Conservation (phyloP, 1,139 yeast genomes). For the Pichiaceae sp. region DNA sequence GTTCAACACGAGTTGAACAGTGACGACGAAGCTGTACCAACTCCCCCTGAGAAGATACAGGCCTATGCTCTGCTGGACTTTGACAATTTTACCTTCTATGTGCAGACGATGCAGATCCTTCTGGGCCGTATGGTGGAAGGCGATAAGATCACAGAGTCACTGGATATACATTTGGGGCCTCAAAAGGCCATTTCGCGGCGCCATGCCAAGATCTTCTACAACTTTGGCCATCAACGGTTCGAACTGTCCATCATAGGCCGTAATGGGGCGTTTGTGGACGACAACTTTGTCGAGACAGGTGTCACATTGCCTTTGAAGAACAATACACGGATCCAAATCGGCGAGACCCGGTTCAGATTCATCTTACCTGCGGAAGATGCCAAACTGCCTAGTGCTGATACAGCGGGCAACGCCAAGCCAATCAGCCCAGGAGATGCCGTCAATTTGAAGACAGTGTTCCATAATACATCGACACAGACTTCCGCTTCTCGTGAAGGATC, state of each 20-base stretch:
- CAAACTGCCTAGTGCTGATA: conserved; percentile 9
- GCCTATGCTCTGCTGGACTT: conserved; percentile 95
- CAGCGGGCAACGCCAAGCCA: conserved; percentile 9
- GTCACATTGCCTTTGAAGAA: conserved; percentile 79
- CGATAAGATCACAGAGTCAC: conserved; percentile 45
- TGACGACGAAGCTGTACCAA: conserved; percentile 1
- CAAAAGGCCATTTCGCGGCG: conserved; percentile 87
- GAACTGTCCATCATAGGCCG: conserved; percentile 86
- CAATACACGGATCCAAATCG: conserved; percentile 83
- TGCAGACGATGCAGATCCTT: conserved; percentile 89
- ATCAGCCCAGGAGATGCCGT: conserved; percentile 49
- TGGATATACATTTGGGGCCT: conserved; percentile 86
- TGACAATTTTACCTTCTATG: conserved; percentile 87
- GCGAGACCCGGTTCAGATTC: conserved; percentile 82
- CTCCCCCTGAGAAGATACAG: conserved; percentile 33
- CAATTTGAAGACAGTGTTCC: conserved; percentile 39
- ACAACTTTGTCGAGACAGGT: conserved; percentile 78
- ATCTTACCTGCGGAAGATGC: conserved; percentile 54
- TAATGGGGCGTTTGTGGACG: conserved; percentile 95
- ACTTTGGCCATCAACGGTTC: conserved; percentile 89
- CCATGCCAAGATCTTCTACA: conserved; percentile 91
- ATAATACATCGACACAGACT: conserved; percentile 17
- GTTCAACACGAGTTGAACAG: conserved; percentile 1
- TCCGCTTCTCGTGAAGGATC: not conserved
- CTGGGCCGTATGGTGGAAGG: conserved; percentile 84